Conservation (phyloP, 129 eudicot species). For the Helichrysum umbraculigerum region DNA sequence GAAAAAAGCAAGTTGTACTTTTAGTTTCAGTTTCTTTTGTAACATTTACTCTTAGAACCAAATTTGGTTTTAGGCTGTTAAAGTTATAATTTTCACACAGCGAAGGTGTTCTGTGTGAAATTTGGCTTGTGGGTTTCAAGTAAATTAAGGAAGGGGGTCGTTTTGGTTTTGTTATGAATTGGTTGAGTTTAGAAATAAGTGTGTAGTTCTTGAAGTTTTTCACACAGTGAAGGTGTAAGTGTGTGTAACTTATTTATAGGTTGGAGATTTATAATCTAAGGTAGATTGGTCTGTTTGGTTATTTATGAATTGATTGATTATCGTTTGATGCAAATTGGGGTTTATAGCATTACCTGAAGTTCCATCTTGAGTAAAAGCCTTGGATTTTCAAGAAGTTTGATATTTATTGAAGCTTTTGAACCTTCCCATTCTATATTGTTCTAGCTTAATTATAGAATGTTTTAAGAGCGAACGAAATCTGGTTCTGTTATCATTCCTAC, state of each 20-base stretch:
- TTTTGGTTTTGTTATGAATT: conserved; percentile 16
- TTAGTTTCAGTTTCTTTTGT: conserved; percentile 15
- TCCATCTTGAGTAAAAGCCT: not conserved
- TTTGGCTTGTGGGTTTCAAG: conserved; percentile 24
- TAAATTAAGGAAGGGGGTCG: not conserved
- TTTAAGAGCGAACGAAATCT: conserved; percentile 10
- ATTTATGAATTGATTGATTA: conserved; percentile 6
- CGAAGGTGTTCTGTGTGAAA: conserved; percentile 27
- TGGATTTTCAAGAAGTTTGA: not conserved
- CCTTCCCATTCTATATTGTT: conserved; percentile 1
- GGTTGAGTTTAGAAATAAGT: conserved; percentile 6
- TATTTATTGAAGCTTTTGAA: conserved; percentile 11
- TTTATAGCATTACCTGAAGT: not conserved
- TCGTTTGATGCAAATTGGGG: not conserved
- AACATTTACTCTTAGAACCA: not conserved
- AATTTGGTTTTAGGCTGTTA: conserved; percentile 1
- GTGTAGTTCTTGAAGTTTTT: not conserved
- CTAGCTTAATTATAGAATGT: not conserved
- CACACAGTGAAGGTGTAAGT: conserved; percentile 29
- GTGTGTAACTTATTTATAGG: conserved; percentile 28
- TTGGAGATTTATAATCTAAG: conserved; percentile 2
- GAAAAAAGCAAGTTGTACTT: conserved; percentile 12
- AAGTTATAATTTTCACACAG: conserved; percentile 7
- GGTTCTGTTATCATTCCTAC: not conserved
- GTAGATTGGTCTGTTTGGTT: conserved; percentile 13